These are phyloP conservation scores for Penicillium sp. DNA, from an alignment of 2,329 filamentous ascomycete species.

Conservation along the genomic window DNA sequence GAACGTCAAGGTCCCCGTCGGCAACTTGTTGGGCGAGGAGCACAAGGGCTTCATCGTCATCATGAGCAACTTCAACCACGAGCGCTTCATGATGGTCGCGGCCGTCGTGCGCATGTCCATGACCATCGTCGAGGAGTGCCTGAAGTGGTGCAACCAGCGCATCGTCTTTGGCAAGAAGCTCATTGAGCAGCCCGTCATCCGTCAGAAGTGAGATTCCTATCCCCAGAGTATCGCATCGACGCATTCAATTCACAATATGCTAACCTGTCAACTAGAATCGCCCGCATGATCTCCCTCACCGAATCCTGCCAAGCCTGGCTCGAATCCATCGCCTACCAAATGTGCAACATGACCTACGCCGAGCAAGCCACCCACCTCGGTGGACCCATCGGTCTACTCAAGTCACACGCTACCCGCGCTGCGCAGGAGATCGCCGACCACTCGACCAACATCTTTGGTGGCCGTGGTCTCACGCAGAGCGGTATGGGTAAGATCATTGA, in stretches of 20 bases:
- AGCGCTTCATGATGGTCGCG: conserved; percentile 75
- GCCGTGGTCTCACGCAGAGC: conserved; percentile 74
- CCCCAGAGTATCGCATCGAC: not conserved
- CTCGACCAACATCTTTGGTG: conserved; percentile 83
- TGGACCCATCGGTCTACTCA: conserved; percentile 80
- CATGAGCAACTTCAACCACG: conserved; percentile 86
- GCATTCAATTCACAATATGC: not conserved
- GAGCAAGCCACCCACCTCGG: conserved; percentile 74
- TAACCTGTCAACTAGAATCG: conserved; percentile 55
- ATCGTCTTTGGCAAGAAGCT: conserved; percentile 81
- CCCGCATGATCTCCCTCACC: conserved; percentile 80
- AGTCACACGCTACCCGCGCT: conserved; percentile 73
- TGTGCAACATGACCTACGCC: conserved; percentile 80
- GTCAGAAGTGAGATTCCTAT: conserved; percentile 64
- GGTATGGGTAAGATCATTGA: conserved; percentile 84
- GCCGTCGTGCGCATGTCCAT: conserved; percentile 66
- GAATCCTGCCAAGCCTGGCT: conserved; percentile 87
- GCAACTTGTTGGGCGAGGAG: conserved; percentile 77
- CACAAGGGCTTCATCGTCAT: conserved; percentile 86
- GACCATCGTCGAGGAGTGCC: conserved; percentile 75
- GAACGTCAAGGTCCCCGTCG: conserved; percentile 80
- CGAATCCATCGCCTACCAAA: conserved; percentile 82
- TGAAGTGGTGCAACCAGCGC: conserved; percentile 88
- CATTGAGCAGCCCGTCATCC: conserved; percentile 78
- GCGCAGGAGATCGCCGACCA: conserved; percentile 84